These are phyloP conservation scores for Picea sitchensis DNA, from an alignment of 75 land plant genomes.

Conservation along the genomic window DNA sequence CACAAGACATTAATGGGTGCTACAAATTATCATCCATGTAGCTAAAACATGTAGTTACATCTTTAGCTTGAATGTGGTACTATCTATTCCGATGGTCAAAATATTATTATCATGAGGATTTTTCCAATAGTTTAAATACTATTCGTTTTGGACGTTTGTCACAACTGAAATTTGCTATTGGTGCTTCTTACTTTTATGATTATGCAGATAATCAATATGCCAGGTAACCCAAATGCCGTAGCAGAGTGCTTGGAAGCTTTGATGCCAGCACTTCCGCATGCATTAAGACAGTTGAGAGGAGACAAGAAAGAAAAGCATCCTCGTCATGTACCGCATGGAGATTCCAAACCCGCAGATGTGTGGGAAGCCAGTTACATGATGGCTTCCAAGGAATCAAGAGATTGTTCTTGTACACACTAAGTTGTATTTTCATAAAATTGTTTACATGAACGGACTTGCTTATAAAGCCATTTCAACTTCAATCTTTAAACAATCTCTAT, in stretches of 20 bases:
- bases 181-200: not conserved
- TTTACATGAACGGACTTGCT: no score
- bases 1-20: not conserved
- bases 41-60: not conserved
- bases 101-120: no score
- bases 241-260: constrained; percentile 94
- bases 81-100: not conserved
- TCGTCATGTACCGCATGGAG: constrained; percentile 77
- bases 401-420: constrained; percentile 62
- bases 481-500: no score
- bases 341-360: constrained; percentile 42
- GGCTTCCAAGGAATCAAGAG: constrained; percentile 31
- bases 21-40: not conserved
- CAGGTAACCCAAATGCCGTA: constrained; percentile 97
- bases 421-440: not conserved
- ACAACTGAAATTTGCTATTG: not conserved
- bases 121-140: no score
- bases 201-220: constrained; percentile 94
- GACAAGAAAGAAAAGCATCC: constrained; percentile 98
- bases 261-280: constrained; percentile 90
- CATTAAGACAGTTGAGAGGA: constrained; percentile 84
- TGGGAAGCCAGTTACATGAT: constrained; percentile 74
- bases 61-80: not conserved
- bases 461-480: no score
- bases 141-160: not conserved